Percentiles rank a stretch among this genome's conserved stretches.
Evolutionary conservation across 176 grass and related monocot genomes (phyloP).

Genomic region (Tillandsia fasciculata): DNA sequence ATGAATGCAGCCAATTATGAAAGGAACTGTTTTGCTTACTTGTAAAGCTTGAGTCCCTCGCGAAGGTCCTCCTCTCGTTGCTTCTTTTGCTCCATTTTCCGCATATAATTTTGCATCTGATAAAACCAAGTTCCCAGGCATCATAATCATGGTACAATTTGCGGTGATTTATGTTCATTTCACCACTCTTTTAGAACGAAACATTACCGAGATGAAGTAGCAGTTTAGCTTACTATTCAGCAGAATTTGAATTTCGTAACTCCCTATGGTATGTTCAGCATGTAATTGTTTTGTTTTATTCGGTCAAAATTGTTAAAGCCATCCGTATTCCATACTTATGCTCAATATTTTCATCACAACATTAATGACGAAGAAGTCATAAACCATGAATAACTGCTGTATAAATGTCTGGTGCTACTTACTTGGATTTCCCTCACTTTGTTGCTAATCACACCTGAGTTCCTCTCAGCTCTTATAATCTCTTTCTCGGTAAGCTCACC

Average conservation of each 20-base stretch:
- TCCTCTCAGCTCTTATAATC: slow-evolving; percentile 91
- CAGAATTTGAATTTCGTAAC: too few species aligned
- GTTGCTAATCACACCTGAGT: slow-evolving; percentile 76
- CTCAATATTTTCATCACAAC: too few species aligned
- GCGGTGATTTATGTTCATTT: neutral
- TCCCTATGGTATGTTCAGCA: too few species aligned
- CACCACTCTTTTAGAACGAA: neutral
- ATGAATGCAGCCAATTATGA: slow-evolving; percentile 1
- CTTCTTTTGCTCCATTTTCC: slow-evolving; percentile 81
- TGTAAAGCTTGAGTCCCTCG: slow-evolving; percentile 71
- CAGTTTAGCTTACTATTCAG: neutral
- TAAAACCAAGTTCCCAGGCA: slow-evolving; percentile 1
- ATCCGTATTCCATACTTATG: too few species aligned
- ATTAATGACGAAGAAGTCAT: neutral
- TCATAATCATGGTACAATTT: neutral
- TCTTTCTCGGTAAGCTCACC: slow-evolving; percentile 84
- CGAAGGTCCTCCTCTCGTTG: slow-evolving; percentile 63
- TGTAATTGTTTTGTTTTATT: too few species aligned
- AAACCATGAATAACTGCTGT: neutral
- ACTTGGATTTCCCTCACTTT: slow-evolving; percentile 90
- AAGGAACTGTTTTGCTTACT: slow-evolving; percentile 29
- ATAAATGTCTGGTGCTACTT: slow-evolving; percentile 7
- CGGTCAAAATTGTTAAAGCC: too few species aligned
- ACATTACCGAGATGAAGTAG: neutral
- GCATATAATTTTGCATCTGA: slow-evolving; percentile 78